Conservation (phyloP, 2,329 filamentous ascomycete species). For the Hymenoscyphus fructigenus region DNA sequence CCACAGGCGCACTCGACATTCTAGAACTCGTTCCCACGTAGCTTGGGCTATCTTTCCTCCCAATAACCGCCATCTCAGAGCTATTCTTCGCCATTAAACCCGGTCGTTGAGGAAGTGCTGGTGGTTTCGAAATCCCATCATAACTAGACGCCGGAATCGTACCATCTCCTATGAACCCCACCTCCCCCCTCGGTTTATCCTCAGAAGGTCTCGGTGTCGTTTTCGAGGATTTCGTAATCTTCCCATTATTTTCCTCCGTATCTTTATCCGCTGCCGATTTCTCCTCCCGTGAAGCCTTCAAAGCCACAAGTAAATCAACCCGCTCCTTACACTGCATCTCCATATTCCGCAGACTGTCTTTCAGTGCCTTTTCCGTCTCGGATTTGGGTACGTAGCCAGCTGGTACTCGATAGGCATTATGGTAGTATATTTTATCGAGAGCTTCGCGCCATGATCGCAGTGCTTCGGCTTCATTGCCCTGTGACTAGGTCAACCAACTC, state of each 20-base stretch:
- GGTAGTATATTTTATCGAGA: slow-evolving; percentile 83
- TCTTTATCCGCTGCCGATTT: slow-evolving; percentile 31
- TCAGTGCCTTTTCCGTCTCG: slow-evolving; percentile 80
- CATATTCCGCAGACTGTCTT: slow-evolving; percentile 77
- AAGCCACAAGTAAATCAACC: slow-evolving; percentile 80
- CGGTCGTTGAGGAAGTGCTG: slow-evolving; percentile 58
- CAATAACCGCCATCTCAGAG: slow-evolving; percentile 47
- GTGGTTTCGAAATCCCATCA: slow-evolving; percentile 69
- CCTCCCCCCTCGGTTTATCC: slow-evolving; percentile 35
- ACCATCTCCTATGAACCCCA: slow-evolving; percentile 73
- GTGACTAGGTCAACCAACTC: slow-evolving; percentile 4
- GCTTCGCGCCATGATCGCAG: slow-evolving; percentile 87
- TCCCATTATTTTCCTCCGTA: slow-evolving; percentile 25
- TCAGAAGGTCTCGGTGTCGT: slow-evolving; percentile 29
- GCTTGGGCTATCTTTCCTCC: slow-evolving; percentile 25
- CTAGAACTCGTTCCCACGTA: slow-evolving; percentile 22
- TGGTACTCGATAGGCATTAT: slow-evolving; percentile 74
- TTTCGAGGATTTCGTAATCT: slow-evolving; percentile 38
- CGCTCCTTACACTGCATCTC: slow-evolving; percentile 92
- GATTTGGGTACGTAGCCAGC: slow-evolving; percentile 68
- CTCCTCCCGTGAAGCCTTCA: slow-evolving; percentile 64
- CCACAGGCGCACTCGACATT: slow-evolving; percentile 16
- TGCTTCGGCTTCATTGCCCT: slow-evolving; percentile 91
- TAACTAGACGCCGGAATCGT: slow-evolving; percentile 81
- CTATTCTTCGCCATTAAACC: slow-evolving; percentile 47